A percentile compares a stretch with the other conserved stretches of the same genome.
These are phyloP conservation scores for Mycocalia duriaeana DNA, from an alignment of 1,284 basidiomycete genomes.

Conservation along the genomic window DNA sequence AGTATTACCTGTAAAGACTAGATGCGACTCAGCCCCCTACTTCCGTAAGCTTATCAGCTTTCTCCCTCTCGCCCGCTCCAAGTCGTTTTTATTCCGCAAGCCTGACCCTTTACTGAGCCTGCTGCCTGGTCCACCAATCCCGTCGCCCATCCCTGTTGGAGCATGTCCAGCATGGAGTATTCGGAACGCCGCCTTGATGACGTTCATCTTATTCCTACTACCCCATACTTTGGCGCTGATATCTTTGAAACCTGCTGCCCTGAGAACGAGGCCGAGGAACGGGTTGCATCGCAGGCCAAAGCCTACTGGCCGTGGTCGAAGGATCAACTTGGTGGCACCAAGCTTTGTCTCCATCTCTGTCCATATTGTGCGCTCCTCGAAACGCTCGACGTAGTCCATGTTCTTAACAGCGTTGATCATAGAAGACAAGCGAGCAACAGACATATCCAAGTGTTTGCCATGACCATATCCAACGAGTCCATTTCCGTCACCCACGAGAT, in stretches of 20 bases:
- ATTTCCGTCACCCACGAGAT: conserved; percentile 81
- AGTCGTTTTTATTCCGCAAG: conserved; percentile 54
- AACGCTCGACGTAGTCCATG: conserved; percentile 88
- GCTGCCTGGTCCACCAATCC: conserved; percentile 64
- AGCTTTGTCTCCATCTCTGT: conserved; percentile 82
- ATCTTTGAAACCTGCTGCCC: conserved; percentile 93
- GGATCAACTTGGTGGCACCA: conserved; percentile 78
- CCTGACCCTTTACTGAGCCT: conserved; percentile 67
- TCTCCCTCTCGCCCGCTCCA: conserved; percentile 72
- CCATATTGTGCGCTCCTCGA: conserved; percentile 89
- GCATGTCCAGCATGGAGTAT: conserved; percentile 70
- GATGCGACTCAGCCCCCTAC: too few relatives aligned
- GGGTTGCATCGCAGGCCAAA: conserved; percentile 92
- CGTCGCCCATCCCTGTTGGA: conserved; percentile 73
- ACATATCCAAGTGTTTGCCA: conserved; percentile 68
- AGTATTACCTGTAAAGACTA: too few relatives aligned
- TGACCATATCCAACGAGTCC: conserved; percentile 90
- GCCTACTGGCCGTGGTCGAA: conserved; percentile 88
- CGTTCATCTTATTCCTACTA: conserved; percentile 74
- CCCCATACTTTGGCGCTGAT: conserved; percentile 93
- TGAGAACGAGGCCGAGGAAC: conserved; percentile 82
- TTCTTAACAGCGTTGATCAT: conserved; percentile 67
- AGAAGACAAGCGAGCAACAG: conserved; percentile 67
- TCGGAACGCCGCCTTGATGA: conserved; percentile 52
- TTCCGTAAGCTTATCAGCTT: conserved; percentile 38